Conservation (phyloP, 2,329 filamentous ascomycete genomes). For the Phyllosticta ampelicida region DNA sequence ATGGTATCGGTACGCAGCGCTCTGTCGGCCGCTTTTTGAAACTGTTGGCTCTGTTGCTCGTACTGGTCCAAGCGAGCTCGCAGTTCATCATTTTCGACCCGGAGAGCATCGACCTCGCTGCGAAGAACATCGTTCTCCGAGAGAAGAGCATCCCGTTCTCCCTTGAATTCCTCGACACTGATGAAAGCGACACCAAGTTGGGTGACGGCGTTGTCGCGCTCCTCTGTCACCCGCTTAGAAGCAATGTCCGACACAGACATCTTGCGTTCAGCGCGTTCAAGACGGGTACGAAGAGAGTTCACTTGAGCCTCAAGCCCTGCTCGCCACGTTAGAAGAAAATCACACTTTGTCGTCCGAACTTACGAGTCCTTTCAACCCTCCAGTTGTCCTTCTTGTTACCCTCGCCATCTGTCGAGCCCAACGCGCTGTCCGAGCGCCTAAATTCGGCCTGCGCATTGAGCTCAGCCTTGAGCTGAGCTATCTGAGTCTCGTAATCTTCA, state of each 20-base stretch:
- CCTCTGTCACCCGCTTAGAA: conserved; percentile 50
- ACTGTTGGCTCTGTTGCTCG: conserved; percentile 25
- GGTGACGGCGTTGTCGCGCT: conserved; percentile 54
- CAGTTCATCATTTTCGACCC: conserved; percentile 19
- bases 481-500: conserved; percentile 42
- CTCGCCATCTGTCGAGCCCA: conserved; percentile 39
- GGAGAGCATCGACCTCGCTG: conserved; percentile 18
- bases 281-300: conserved; percentile 47
- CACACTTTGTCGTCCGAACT: conserved; percentile 22
- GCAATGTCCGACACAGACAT: conserved; percentile 52
- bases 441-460: conserved; percentile 31
- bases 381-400: conserved; percentile 29
- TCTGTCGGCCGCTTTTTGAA: conserved; percentile 23
- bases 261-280: conserved; percentile 54
- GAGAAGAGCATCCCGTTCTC: conserved; percentile 31
- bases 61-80: conserved; percentile 23
- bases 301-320: conserved; percentile 50
- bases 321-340: not conserved
- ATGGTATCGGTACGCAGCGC: conserved; percentile 24
- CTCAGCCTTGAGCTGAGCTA: conserved; percentile 39
- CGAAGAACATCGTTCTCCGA: conserved; percentile 28
- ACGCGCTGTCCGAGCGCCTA: conserved; percentile 36
- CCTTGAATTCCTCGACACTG: conserved; percentile 42
- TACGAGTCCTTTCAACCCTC: conserved; percentile 46
- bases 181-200: conserved; percentile 52